A percentile compares a stretch with the other conserved stretches of the same genome.
phyloP scores from a whole-genome alignment of 1,139 yeast species.

The Zhuliangozyma blackwelliae region DNA sequence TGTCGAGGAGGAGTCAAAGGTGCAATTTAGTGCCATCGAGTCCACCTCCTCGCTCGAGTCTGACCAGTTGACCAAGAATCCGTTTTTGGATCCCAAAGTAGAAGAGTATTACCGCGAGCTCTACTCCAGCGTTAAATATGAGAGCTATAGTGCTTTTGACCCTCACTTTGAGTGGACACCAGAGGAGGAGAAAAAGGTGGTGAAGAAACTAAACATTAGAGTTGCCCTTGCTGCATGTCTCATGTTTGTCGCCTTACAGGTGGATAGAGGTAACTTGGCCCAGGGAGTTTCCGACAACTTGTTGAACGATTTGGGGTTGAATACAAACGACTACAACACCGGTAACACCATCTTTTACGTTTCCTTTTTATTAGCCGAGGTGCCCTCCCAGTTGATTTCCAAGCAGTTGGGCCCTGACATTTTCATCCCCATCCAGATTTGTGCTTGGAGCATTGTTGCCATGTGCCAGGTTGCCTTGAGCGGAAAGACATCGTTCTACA shows the following conservation, averaged over 20 bases:
- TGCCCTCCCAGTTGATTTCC: conserved; percentile 31
- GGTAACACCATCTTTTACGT: conserved; percentile 29
- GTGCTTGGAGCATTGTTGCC: conserved; percentile 29
- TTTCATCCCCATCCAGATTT: conserved; percentile 31
- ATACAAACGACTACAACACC: conserved; percentile 28
- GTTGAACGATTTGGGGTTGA: conserved; percentile 22
- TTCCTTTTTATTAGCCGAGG: conserved; percentile 27
- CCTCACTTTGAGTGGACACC: conserved; percentile 33
- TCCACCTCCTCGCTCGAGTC: conserved; percentile 7
- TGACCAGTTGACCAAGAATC: conserved; percentile 5
- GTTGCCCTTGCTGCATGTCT: conserved; percentile 28
- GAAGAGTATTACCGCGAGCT: conserved; percentile 14
- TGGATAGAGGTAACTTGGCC: conserved; percentile 28
- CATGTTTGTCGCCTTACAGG: conserved; percentile 29
- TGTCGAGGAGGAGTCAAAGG: not conserved
- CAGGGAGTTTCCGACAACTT: conserved; percentile 32
- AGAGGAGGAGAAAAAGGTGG: conserved; percentile 27
- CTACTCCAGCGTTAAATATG: conserved; percentile 29
- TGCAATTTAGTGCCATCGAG: not conserved
- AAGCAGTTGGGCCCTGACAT: conserved; percentile 30
- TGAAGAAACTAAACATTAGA: conserved; percentile 21
- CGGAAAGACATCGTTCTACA: conserved; percentile 21
- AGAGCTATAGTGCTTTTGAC: conserved; percentile 30
- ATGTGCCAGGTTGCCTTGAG: conserved; percentile 23
- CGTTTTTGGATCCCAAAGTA: conserved; percentile 8